phyloP scores from a whole-genome alignment of 2,329 filamentous ascomycete genomes.

The Alternaria sp. region DNA sequence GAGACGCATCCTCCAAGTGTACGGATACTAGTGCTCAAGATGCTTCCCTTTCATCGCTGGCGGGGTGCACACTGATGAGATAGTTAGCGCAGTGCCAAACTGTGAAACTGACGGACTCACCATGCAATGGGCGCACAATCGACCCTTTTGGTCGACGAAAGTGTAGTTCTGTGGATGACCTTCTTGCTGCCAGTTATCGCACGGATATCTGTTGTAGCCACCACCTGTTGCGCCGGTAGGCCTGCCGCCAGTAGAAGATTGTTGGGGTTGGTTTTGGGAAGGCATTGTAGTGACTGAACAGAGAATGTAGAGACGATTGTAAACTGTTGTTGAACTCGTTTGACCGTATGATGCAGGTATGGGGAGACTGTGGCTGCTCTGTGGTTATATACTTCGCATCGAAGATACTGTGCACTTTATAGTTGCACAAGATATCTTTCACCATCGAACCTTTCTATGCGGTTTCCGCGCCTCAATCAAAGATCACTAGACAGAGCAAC shows the following conservation, averaged over 20 bases:
- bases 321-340: not conserved
- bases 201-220: slow-evolving; percentile 30
- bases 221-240: slow-evolving; percentile 38
- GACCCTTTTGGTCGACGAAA: slow-evolving; percentile 29
- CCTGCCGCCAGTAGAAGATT: slow-evolving; percentile 29
- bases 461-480: slow-evolving; percentile 33
- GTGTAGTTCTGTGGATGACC: slow-evolving; percentile 32
- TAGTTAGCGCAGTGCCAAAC: slow-evolving; percentile 26
- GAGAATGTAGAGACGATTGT: not conserved
- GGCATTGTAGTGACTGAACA: slow-evolving; percentile 23
- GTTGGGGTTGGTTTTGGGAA: slow-evolving; percentile 17
- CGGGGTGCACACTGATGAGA: slow-evolving; percentile 34
- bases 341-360: not conserved
- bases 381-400: slow-evolving; percentile 12
- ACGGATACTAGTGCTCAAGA: not conserved
- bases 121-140: slow-evolving; percentile 34
- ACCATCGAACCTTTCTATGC: slow-evolving; percentile 19
- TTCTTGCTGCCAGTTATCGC: slow-evolving; percentile 31
- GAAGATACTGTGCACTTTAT: slow-evolving; percentile 25
- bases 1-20: not conserved
- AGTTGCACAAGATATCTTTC: slow-evolving; percentile 22
- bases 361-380: slow-evolving; percentile 4
- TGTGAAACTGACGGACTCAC: slow-evolving; percentile 29
- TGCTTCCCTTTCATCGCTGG: slow-evolving; percentile 14
- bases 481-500: slow-evolving; percentile 22